Evolutionary conservation across 805 yeast species (phyloP), one percentile per base, ranked within the genome.

Genomic region (Wickerhamiella allomyrinae): DNA sequence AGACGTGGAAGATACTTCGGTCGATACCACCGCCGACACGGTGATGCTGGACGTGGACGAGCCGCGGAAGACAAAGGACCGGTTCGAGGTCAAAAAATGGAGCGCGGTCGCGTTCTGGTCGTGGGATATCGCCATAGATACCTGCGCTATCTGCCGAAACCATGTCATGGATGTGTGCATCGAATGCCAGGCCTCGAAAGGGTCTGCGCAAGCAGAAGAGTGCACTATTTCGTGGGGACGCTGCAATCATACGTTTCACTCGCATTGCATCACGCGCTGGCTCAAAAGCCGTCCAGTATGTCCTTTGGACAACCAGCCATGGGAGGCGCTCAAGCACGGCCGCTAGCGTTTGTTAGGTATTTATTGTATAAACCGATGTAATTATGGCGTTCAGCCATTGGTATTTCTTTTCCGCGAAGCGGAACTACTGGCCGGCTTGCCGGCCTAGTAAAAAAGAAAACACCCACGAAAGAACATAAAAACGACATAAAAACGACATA

Each of bases 101-200:
- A 86, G 95, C 11, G 97, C 97, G 0, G 98, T 91, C 39, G 97
- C 97, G n/a, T 85, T 91, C 59, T 91, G 99, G 99, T 85, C 96
- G 0, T 91, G 98, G 98, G 95, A 85, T 63, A 81, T 85, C 46
- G 89, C 77, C 27, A 89, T 85, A 42, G 98, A 93, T 50, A 85
- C 84, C 42, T 91, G 99, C 68, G 97, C 99, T 31, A 91, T 91
- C 59, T 91, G 99, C 70, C 74, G 97, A 58, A 91, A 89, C 62
- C 96, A 89, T 62, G 72, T 91, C 51, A 91, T 91, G 99, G 99
- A 91, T 56, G 91, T 91, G 14, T 91, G 98, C 49, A 65, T 91
- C 50, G 97, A 87, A 60, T 91, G 99, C 59, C 95, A 85, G 60
- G 93, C 94, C 21, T 77, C 78, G 56, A 76, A 75, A 37, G 74